These are phyloP conservation scores for Kernera saxatilis DNA, from an alignment of 345 rosid genomes.

Conservation along the genomic window DNA sequence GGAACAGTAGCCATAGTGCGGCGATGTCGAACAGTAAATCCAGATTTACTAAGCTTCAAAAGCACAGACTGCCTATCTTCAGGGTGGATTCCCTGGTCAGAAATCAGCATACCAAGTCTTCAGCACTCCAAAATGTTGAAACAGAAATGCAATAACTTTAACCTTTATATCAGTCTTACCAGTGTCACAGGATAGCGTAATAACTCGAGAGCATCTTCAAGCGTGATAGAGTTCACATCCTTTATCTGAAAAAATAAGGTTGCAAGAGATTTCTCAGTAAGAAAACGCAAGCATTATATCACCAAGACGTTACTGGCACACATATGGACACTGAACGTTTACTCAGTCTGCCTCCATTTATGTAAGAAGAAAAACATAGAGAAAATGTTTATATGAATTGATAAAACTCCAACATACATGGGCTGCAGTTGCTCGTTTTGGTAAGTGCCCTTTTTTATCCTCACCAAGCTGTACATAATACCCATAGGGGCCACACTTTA, in stretches of 20 bases:
- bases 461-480: conserved; percentile 90
- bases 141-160: conserved; percentile 11
- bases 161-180: conserved; percentile 42
- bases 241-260: conserved; percentile 48
- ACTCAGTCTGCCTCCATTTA: not conserved
- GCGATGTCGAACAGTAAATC: conserved; percentile 65
- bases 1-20: conserved; percentile 76
- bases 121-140: conserved; percentile 5
- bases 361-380: conserved; percentile 5
- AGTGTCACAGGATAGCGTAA: conserved; percentile 69
- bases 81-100: conserved; percentile 74
- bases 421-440: conserved; percentile 71
- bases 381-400: not conserved
- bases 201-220: conserved; percentile 75
- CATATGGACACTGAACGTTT: not conserved
- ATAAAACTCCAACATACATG: conserved; percentile 48
- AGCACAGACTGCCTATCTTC: conserved; percentile 73
- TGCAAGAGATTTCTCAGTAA: conserved; percentile 4
- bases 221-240: conserved; percentile 54
- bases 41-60: conserved; percentile 59
- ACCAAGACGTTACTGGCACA: not conserved
- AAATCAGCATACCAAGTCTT: conserved; percentile 12
- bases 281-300: not conserved
- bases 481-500: conserved; percentile 96
- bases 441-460: conserved; percentile 61